These are phyloP conservation scores for Pythium oligandrum DNA, from an alignment of 352 stramenopile species.

Conservation along the genomic window DNA sequence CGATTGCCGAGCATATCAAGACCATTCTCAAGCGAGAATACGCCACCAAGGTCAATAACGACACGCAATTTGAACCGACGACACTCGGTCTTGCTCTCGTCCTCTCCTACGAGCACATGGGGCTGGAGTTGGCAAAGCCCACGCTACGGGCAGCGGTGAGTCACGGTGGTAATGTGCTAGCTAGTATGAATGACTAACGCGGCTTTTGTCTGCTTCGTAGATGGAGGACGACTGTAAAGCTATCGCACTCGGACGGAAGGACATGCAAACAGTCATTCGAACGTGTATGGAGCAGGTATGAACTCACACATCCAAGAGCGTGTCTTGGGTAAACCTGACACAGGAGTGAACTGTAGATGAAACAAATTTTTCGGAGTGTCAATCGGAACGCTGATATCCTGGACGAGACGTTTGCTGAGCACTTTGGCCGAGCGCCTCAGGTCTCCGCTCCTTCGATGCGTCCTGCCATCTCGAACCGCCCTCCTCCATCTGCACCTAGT, in stretches of 20 bases:
- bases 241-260: slow-evolving; percentile 76
- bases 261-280: slow-evolving; percentile 66
- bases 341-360: slow-evolving; percentile 41
- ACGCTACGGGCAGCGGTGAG: slow-evolving; percentile 85
- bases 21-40: slow-evolving; percentile 98
- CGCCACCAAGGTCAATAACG: slow-evolving; percentile 91
- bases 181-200: not conserved
- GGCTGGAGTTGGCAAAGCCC: slow-evolving; percentile 95
- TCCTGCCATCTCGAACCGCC: slow-evolving; percentile 18
- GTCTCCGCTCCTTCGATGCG: not conserved
- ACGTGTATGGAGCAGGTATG: slow-evolving; percentile 86
- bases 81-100: slow-evolving; percentile 88
- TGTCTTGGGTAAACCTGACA: not conserved
- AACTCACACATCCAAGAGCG: not conserved
- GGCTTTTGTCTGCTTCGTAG: slow-evolving; percentile 22
- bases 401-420: slow-evolving; percentile 88
- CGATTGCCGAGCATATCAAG: slow-evolving; percentile 97
- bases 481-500: slow-evolving; percentile 4
- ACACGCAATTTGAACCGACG: slow-evolving; percentile 93
- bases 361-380: slow-evolving; percentile 66
- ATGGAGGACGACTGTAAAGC: slow-evolving; percentile 93
- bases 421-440: slow-evolving; percentile 39
- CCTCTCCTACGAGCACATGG: slow-evolving; percentile 91
- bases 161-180: too few species aligned
- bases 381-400: slow-evolving; percentile 81